Evolutionary conservation across 306 rosid species (phyloP).

Genomic region (Astragalus membranaceus): DNA sequence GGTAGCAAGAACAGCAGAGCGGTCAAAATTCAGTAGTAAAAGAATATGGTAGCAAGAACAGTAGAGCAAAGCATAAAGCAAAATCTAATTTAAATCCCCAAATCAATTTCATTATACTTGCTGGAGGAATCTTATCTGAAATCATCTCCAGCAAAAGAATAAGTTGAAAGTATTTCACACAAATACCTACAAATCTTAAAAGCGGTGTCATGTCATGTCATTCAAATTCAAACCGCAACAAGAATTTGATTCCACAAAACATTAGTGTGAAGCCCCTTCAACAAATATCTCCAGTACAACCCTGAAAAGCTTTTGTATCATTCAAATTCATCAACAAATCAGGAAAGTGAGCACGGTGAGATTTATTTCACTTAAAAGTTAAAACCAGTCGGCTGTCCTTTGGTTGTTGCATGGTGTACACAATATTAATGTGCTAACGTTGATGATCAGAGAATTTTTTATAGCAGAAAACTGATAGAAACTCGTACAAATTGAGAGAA

Average conservation of each 20-base stretch:
- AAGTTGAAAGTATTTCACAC: too few species aligned
- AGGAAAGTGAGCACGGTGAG: neutral
- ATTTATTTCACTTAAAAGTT: neutral
- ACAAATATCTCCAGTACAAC: neutral
- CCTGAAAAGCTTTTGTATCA: neutral
- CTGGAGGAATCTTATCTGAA: neutral
- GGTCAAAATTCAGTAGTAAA: constrained; percentile 3
- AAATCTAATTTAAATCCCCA: neutral
- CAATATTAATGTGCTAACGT: neutral
- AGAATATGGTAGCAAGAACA: neutral
- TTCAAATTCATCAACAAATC: neutral
- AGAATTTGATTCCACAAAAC: neutral
- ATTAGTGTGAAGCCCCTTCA: neutral
- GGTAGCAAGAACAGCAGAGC: neutral
- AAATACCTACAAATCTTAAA: neutral
- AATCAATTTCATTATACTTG: neutral
- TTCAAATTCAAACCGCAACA: neutral
- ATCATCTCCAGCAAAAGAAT: neutral
- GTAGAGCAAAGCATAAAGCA: neutral
- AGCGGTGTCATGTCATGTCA: neutral
- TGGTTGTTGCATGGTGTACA: neutral
- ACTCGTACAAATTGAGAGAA: too few species aligned
- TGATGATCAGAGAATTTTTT: neutral
- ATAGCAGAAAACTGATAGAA: neutral
- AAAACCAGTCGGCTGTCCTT: neutral